Evolutionary conservation across 768 basidiomycete species (phyloP), one percentile per base, ranked within the genome.

Genomic region (Collybiopsis luxurians): DNA sequence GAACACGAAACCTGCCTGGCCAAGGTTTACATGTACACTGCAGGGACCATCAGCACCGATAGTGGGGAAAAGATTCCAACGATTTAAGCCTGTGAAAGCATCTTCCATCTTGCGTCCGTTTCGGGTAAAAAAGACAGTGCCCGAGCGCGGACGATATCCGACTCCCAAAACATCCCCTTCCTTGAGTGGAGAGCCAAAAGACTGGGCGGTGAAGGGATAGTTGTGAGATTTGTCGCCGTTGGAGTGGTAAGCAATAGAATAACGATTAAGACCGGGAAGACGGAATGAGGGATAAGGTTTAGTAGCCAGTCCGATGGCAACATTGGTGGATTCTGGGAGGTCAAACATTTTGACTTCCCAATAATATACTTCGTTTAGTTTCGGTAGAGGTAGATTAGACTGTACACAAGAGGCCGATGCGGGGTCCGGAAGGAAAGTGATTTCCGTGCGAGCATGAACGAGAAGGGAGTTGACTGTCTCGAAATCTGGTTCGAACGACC

Each of bases 311-410:
- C 97, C 97, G 48, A 98, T 84, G 31, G 93, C 86, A n/a, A 97
- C 89, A 44, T 81, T 90, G 9, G 95, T 98, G 2, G 82, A 76
- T 59, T 83, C 78, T 12, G 95, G 94, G 54, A 97, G 88, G 73
- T 99, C 97, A 68, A 95, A 98, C 90, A 98, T 92, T 76, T 99
- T 99, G 60, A 94, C 90, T 69, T 99, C 97, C 92, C 92, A 99
- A 69, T 99, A 99, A 69, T 99, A 99, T 12, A 98, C 95, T 70
- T 98, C 97, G 73, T 99, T 99, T 49, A 98, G 79, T 68, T 98
- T 98, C 12, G 97, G 97, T 2, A 99, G 76, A 2, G 97, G 97
- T 10, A 99, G 79, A 69, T 98, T 99, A 49, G 94, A 96, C 75
- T 98, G 93, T 10, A 99, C 97, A 58, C 84, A 92, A 12, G 96